Percentiles rank a stretch among this genome's conserved stretches.
Evolutionary conservation across 1,284 basidiomycete species (phyloP).

Genomic region (Mycena citricolor): DNA sequence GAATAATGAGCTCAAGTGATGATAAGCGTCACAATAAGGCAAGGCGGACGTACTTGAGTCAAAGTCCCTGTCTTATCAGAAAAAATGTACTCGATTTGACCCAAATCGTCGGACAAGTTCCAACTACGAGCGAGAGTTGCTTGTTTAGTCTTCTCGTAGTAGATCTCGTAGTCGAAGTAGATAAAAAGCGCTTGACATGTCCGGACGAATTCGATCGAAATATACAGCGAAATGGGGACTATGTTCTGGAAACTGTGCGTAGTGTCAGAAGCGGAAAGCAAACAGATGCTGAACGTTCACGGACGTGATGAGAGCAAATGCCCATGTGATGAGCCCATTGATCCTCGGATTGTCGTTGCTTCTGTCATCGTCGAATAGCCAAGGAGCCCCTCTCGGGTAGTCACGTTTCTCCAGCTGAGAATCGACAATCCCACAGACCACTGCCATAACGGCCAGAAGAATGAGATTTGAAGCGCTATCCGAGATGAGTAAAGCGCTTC

Average conservation of each 20-base stretch:
- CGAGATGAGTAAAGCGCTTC: neutral
- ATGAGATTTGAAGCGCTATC: conserved; percentile 78
- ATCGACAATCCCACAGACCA: conserved; percentile 86
- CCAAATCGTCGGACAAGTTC: conserved; percentile 96
- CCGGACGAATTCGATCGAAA: conserved; percentile 91
- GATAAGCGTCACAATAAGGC: too few species aligned
- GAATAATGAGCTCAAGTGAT: neutral
- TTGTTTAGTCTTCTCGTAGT: conserved; percentile 75
- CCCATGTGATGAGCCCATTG: conserved; percentile 91
- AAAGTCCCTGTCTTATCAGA: conserved; percentile 98
- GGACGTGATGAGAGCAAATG: conserved; percentile 87
- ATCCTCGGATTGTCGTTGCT: conserved; percentile 83
- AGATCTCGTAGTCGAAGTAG: conserved; percentile 92
- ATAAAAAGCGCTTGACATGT: conserved; percentile 87
- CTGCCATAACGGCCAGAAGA: conserved; percentile 79
- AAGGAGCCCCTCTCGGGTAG: conserved; percentile 73
- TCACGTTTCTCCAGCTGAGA: conserved; percentile 77
- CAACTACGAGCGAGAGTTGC: conserved; percentile 86
- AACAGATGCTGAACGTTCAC: conserved; percentile 33
- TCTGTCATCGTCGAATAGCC: conserved; percentile 71
- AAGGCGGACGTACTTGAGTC: conserved; percentile 63
- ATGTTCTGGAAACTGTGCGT: conserved; percentile 84
- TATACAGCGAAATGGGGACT: conserved; percentile 96
- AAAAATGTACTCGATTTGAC: conserved; percentile 94
- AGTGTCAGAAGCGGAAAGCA: neutral